These are phyloP conservation scores for Mycena venus DNA, from an alignment of 768 basidiomycete genomes.

Conservation along the genomic window DNA sequence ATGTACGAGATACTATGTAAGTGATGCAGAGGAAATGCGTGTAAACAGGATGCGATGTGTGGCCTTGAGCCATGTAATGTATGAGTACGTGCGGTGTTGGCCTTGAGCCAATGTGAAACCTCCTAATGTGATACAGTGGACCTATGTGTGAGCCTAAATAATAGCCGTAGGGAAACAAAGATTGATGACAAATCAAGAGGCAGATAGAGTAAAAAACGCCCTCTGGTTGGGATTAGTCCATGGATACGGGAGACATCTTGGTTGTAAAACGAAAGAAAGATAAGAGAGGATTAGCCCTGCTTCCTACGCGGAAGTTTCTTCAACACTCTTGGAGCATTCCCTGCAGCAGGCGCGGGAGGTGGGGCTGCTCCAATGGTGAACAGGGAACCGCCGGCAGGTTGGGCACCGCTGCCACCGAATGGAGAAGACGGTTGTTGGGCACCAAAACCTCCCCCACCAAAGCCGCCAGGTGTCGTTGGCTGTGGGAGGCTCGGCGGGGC, in stretches of 20 bases:
- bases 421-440: constrained; percentile 56
- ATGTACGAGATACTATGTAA: constrained; percentile 8
- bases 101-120: constrained; percentile 35
- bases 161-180: constrained; percentile 8
- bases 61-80: constrained; percentile 41
- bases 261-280: not conserved
- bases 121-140: constrained; percentile 34
- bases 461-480: constrained; percentile 53
- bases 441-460: constrained; percentile 57
- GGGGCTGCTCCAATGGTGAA: constrained; percentile 76
- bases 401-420: constrained; percentile 56
- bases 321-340: constrained; percentile 53
- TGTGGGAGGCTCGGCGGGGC: constrained; percentile 54
- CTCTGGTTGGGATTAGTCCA: constrained; percentile 1
- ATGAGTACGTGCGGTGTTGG: constrained; percentile 32
- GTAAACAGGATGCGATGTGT: constrained; percentile 24
- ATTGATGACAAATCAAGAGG: constrained; percentile 17
- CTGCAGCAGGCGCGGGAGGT: constrained; percentile 46
- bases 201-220: constrained; percentile 18
- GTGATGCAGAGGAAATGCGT: constrained; percentile 27
- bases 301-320: constrained; percentile 70
- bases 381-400: constrained; percentile 55
- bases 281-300: constrained; percentile 41
- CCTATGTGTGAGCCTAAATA: constrained; percentile 21
- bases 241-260: not conserved